phyloP scores from a whole-genome alignment of 495 filamentous ascomycete species.

The Cladorrhinum samala region DNA sequence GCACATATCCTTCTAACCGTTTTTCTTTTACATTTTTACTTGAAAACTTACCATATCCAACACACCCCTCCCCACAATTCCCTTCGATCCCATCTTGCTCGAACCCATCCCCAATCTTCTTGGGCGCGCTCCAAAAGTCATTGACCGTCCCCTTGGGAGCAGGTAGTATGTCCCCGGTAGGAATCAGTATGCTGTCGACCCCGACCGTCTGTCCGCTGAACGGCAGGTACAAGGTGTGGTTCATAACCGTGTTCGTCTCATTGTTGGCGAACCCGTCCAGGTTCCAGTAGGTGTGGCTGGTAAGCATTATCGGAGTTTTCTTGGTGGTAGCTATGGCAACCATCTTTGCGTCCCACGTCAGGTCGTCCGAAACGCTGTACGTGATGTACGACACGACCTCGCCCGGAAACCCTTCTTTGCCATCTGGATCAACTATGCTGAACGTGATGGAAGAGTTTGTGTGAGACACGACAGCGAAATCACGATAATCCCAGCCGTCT shows the following conservation, averaged over 20 bases:
- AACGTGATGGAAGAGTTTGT: slow-evolving; percentile 68
- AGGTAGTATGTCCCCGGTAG: slow-evolving; percentile 66
- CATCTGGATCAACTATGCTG: slow-evolving; percentile 64
- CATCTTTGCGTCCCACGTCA: slow-evolving; percentile 52
- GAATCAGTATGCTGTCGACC: slow-evolving; percentile 72
- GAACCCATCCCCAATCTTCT: slow-evolving; percentile 67
- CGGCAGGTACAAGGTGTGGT: slow-evolving; percentile 68
- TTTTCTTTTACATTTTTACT: too few relatives aligned
- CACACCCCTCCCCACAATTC: slow-evolving; percentile 67
- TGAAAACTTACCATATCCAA: slow-evolving; percentile 60
- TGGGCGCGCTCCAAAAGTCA: slow-evolving; percentile 69
- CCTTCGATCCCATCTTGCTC: slow-evolving; percentile 45
- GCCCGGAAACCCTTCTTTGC: slow-evolving; percentile 71
- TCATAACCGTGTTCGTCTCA: slow-evolving; percentile 56
- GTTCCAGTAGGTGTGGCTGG: slow-evolving; percentile 76
- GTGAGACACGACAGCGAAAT: slow-evolving; percentile 70
- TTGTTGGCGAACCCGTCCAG: slow-evolving; percentile 68
- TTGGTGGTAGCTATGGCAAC: slow-evolving; percentile 48
- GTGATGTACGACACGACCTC: slow-evolving; percentile 73
- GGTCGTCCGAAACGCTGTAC: slow-evolving; percentile 47
- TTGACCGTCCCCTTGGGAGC: slow-evolving; percentile 56
- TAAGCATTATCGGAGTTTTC: slow-evolving; percentile 63
- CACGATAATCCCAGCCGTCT: slow-evolving; percentile 74
- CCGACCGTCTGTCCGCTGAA: slow-evolving; percentile 62
- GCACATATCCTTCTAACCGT: too few relatives aligned